Conservation (phyloP, 768 basidiomycete species). For the Roridomyces roridus region DNA sequence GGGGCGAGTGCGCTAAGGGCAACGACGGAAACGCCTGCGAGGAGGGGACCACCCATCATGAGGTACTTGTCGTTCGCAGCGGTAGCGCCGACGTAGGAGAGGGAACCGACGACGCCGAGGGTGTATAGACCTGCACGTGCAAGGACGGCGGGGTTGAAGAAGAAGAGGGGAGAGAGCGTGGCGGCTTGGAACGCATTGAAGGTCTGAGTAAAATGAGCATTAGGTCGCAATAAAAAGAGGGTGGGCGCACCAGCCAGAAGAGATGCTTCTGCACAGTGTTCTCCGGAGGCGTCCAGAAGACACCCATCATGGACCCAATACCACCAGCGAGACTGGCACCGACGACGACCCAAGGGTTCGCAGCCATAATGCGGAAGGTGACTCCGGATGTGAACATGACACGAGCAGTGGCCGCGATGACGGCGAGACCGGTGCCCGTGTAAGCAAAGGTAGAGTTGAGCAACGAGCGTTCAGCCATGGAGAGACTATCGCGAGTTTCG, state of each 20-base stretch:
- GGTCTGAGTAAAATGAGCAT: constrained; percentile 47
- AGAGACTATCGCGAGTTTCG: constrained; percentile 75
- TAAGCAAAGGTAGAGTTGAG: constrained; percentile 84
- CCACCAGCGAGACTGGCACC: constrained; percentile 80
- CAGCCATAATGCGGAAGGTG: constrained; percentile 77
- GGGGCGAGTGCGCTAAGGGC: constrained; percentile 88
- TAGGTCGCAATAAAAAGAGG: neutral
- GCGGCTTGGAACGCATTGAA: constrained; percentile 90
- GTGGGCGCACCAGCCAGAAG: constrained; percentile 72
- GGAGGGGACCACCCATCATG: constrained; percentile 84
- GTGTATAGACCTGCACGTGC: constrained; percentile 91
- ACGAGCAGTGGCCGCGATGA: constrained; percentile 84
- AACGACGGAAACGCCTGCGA: constrained; percentile 89
- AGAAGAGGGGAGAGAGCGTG: constrained; percentile 88
- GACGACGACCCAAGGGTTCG: constrained; percentile 88
- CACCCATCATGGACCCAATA: constrained; percentile 88
- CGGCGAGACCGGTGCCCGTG: constrained; percentile 77
- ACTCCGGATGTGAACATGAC: constrained; percentile 72
- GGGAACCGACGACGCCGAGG: constrained; percentile 81
- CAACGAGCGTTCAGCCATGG: constrained; percentile 65
- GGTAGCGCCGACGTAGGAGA: constrained; percentile 89
- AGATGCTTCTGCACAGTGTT: constrained; percentile 77
- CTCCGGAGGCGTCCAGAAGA: constrained; percentile 79
- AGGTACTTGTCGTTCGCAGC: constrained; percentile 86
- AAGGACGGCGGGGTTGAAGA: constrained; percentile 83